Conservation (phyloP, 2,329 filamentous ascomycete genomes). For the Monilinia fructicola region DNA sequence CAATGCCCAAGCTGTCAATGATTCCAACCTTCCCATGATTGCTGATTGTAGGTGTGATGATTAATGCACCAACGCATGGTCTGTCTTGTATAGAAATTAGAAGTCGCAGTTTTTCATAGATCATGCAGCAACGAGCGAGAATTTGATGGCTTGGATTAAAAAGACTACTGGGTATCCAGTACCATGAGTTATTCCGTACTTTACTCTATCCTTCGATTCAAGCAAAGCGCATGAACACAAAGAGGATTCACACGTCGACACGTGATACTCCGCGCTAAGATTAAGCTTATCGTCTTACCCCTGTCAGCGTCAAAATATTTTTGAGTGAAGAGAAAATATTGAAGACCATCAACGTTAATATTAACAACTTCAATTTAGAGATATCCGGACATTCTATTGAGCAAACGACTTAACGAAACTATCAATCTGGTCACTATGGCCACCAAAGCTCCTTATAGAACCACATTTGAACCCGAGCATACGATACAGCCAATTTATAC, state of each 20-base stretch:
- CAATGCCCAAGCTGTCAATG: slow-evolving; percentile 34
- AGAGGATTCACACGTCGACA: neutral
- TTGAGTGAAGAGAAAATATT: slow-evolving; percentile 19
- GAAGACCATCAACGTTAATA: neutral
- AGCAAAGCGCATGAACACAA: neutral
- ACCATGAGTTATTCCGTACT: neutral
- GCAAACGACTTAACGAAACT: neutral
- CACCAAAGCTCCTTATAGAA: slow-evolving; percentile 67
- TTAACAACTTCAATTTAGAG: slow-evolving; percentile 5
- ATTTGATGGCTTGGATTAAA: neutral
- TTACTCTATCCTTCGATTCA: neutral
- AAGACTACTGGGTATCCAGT: neutral
- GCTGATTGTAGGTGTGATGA: neutral
- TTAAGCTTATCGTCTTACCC: slow-evolving; percentile 30
- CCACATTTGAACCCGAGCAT: slow-evolving; percentile 81
- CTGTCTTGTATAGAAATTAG: neutral
- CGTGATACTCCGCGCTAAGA: slow-evolving; percentile 29
- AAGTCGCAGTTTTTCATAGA: neutral
- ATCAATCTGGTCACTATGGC: slow-evolving; percentile 50
- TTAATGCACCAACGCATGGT: slow-evolving; percentile 2
- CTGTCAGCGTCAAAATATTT: slow-evolving; percentile 29
- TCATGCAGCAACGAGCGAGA: neutral
- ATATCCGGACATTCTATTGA: neutral
- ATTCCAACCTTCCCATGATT: slow-evolving; percentile 31
- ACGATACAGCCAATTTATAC: slow-evolving; percentile 93